phyloP scores from a whole-genome alignment of 495 filamentous ascomycete species.

The Hamigera avellanea region DNA sequence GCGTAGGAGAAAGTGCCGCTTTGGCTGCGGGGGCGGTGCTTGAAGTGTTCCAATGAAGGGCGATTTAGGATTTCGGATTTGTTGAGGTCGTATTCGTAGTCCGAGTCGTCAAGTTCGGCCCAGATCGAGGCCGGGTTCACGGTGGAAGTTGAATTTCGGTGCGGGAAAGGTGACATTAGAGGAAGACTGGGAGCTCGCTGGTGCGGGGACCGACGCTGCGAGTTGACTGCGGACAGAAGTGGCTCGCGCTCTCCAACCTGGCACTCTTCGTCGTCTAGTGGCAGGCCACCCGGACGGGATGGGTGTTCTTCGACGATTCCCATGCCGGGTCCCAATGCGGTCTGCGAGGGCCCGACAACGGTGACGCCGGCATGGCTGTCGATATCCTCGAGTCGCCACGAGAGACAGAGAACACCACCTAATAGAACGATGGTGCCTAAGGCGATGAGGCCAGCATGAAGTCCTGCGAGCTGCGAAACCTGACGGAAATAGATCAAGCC shows the following conservation, averaged over 20 bases:
- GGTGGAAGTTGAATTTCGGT: constrained; percentile 17
- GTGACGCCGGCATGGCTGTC: constrained; percentile 39
- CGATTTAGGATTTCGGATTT: constrained; percentile 8
- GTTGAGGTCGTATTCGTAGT: constrained; percentile 13
- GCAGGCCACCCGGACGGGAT: constrained; percentile 9
- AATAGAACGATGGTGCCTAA: constrained; percentile 81
- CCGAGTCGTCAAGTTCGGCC: constrained; percentile 40
- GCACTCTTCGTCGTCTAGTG: constrained; percentile 21
- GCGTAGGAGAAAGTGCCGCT: constrained; percentile 10
- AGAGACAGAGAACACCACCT: constrained; percentile 78
- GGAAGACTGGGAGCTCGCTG: constrained; percentile 30
- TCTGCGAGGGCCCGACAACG: constrained; percentile 26
- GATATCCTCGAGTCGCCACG: constrained; percentile 80
- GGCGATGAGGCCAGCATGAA: constrained; percentile 75
- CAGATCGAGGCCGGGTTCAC: constrained; percentile 36
- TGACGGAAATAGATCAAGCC: constrained; percentile 96
- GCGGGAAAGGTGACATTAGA: constrained; percentile 14
- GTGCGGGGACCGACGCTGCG: constrained; percentile 12
- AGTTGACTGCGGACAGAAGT: constrained; percentile 16
- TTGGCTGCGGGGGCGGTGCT: constrained; percentile 16
- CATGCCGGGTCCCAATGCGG: constrained; percentile 33
- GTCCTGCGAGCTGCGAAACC: constrained; percentile 58
- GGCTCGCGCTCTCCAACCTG: constrained; percentile 28
- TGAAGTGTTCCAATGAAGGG: constrained; percentile 7
- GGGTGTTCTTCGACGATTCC: constrained; percentile 27